These are phyloP conservation scores for Berkeleyomyces basicola DNA, from an alignment of 2,329 filamentous ascomycete genomes.

Conservation along the genomic window DNA sequence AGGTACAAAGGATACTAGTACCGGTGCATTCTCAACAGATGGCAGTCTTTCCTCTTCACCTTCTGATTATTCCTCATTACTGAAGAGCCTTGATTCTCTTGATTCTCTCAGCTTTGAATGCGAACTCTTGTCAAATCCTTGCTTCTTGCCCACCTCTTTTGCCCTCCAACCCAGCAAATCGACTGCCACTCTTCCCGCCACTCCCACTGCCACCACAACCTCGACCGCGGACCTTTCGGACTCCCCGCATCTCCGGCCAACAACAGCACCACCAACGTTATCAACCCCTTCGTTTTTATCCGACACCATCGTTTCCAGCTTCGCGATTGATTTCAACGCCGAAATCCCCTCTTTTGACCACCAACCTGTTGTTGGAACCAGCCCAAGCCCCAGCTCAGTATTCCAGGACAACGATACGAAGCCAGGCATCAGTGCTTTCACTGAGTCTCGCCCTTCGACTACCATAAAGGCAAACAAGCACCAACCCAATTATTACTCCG, in stretches of 20 bases:
- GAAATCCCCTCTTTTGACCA: constrained; percentile 38
- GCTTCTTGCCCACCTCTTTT: constrained; percentile 3
- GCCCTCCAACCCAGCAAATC: neutral
- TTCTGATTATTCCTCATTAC: constrained; percentile 5
- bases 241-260: constrained; percentile 4
- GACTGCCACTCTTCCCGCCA: neutral
- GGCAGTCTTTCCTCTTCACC: constrained; percentile 3
- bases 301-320: neutral
- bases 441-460: neutral
- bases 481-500: neutral
- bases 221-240: neutral
- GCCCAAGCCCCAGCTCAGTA: constrained; percentile 20
- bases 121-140: constrained; percentile 8
- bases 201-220: neutral
- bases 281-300: constrained; percentile 14
- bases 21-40: neutral
- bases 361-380: constrained; percentile 31
- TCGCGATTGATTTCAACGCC: constrained; percentile 23
- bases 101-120: constrained; percentile 11
- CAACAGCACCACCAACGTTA: constrained; percentile 12
- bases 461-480: neutral
- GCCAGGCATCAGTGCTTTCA: neutral
- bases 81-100: constrained; percentile 10
- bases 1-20: constrained; percentile 5
- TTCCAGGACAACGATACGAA: neutral